These are phyloP conservation scores for Tolypocladium paradoxum DNA, from an alignment of 2,329 filamentous ascomycete genomes.

Conservation along the genomic window DNA sequence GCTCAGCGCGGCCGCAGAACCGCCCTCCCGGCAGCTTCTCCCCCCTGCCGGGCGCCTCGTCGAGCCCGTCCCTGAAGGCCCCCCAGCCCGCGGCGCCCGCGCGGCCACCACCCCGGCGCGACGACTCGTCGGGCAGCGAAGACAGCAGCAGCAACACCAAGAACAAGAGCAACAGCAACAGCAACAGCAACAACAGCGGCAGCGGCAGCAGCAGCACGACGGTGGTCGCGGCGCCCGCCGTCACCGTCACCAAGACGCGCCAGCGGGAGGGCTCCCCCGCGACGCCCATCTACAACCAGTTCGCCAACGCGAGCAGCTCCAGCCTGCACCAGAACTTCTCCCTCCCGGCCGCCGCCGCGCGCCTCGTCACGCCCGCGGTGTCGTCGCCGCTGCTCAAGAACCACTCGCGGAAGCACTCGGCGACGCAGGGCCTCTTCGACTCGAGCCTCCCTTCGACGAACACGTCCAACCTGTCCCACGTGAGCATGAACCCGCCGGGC, in stretches of 20 bases:
- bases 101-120: constrained; percentile 23
- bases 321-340: constrained; percentile 47
- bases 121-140: constrained; percentile 19
- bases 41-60: constrained; percentile 29
- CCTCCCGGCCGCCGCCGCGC: constrained; percentile 32
- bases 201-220: neutral
- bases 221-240: constrained; percentile 14
- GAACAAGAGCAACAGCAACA: neutral
- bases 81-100: constrained; percentile 11
- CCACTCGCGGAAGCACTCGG: constrained; percentile 56
- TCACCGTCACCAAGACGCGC: constrained; percentile 36
- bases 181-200: neutral
- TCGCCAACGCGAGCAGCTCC: constrained; percentile 35
- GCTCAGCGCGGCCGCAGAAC: constrained; percentile 25
- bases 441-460: constrained; percentile 56
- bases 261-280: constrained; percentile 24
- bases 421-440: constrained; percentile 68
- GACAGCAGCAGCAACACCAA: constrained; percentile 6
- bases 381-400: constrained; percentile 22
- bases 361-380: constrained; percentile 17
- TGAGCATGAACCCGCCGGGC: constrained; percentile 28
- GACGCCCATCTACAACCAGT: constrained; percentile 38
- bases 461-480: constrained; percentile 42
- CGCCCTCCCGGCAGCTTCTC: constrained; percentile 47
- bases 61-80: constrained; percentile 17